These are phyloP conservation scores for Mariannaea elegans DNA, from an alignment of 2,329 filamentous ascomycete genomes.

Conservation along the genomic window DNA sequence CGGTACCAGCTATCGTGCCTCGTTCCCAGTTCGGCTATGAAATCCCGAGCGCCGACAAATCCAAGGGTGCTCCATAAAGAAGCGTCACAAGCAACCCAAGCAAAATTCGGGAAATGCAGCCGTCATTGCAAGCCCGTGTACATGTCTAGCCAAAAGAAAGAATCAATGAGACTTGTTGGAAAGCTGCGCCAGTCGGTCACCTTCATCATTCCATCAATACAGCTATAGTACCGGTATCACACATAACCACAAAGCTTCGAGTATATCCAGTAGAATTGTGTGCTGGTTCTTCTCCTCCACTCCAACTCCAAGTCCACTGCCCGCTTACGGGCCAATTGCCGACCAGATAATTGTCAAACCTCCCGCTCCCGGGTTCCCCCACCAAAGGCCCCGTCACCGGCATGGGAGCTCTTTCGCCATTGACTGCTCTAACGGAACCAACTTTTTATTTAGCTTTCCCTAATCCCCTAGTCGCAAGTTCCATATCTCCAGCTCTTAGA, in stretches of 20 bases:
- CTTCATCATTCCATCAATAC: too few relatives aligned
- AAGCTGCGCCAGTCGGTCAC: too few relatives aligned
- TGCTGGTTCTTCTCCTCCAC: background rate
- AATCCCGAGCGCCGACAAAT: conserved; percentile 33
- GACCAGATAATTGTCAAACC: conserved; percentile 37
- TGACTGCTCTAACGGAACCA: conserved; percentile 10
- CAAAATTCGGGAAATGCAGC: background rate
- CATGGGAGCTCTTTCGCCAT: conserved; percentile 27
- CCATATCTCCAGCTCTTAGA: conserved; percentile 5
- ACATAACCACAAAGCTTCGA: too few relatives aligned
- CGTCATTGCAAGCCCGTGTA: too few relatives aligned
- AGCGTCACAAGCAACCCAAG: conserved; percentile 4
- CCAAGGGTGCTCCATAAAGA: background rate
- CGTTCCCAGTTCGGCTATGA: conserved; percentile 31
- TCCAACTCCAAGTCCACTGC: background rate
- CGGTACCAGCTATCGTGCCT: conserved; percentile 29
- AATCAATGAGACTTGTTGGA: too few relatives aligned
- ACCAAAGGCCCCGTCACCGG: conserved; percentile 19
- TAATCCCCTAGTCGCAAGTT: background rate
- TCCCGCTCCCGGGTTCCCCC: conserved; percentile 14
- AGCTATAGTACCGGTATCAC: too few relatives aligned
- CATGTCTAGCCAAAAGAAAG: too few relatives aligned
- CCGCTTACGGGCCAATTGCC: conserved; percentile 30
- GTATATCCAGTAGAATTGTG: background rate
- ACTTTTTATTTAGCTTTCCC: conserved; percentile 7